Conservation (phyloP, 1,139 yeast species). For the Dujonia santamariae region DNA sequence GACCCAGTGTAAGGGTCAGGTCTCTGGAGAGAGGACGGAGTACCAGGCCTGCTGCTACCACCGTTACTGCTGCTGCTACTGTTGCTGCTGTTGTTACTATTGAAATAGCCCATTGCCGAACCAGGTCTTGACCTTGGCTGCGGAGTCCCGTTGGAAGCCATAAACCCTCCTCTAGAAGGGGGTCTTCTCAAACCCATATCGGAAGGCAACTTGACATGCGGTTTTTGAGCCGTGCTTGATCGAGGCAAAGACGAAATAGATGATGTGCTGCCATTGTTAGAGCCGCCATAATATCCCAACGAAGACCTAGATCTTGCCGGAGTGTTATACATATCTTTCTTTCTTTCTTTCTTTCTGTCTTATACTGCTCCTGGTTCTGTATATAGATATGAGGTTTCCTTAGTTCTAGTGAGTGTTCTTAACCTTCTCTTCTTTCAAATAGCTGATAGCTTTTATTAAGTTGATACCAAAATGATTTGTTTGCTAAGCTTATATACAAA, state of each 20-base stretch:
- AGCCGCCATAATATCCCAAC: constrained; percentile 10
- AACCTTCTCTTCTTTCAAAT: no score
- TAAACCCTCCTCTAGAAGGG: constrained; percentile 20
- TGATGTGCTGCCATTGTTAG: constrained; percentile 5
- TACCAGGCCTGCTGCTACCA: constrained; percentile 31
- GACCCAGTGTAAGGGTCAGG: constrained; percentile 47
- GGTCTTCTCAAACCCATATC: constrained; percentile 27
- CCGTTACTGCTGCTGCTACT: constrained; percentile 10
- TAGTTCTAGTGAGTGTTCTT: no score
- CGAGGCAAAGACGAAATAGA: constrained; percentile 4
- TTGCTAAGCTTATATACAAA: no score
- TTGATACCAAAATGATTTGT: no score
- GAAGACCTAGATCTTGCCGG: constrained; percentile 19
- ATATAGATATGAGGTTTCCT: no score
- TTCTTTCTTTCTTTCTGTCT: no score
- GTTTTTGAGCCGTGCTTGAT: constrained; percentile 10
- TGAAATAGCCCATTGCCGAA: constrained; percentile 30
- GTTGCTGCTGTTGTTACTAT: constrained; percentile 6
- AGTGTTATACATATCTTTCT: no score
- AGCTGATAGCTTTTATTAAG: no score
- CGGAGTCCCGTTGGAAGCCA: constrained; percentile 19
- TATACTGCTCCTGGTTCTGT: no score
- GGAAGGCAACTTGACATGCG: constrained; percentile 15
- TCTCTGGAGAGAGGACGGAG: constrained; percentile 27
- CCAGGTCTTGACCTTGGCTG: constrained; percentile 30